Evolutionary conservation across 2,329 filamentous ascomycete species (phyloP).

Genomic region (Daldinia eschscholtzii): DNA sequence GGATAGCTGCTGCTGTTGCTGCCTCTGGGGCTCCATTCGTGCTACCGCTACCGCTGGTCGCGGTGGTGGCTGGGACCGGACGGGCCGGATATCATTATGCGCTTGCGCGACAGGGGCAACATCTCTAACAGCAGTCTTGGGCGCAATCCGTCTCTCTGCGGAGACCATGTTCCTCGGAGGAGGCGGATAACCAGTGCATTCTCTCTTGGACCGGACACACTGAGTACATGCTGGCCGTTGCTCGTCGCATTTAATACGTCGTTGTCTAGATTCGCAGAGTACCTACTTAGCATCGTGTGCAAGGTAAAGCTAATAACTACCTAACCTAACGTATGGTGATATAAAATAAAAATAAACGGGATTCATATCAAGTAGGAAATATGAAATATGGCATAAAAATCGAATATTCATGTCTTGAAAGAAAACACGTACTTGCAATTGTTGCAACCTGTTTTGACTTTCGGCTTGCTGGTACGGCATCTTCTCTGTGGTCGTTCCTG

Average conservation of each 20-base stretch:
- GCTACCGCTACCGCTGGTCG: constrained; percentile 19
- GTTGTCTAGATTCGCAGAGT: constrained; percentile 57
- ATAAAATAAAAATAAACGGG: background rate
- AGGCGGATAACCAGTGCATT: constrained; percentile 73
- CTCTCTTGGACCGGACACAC: constrained; percentile 69
- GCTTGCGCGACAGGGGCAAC: constrained; percentile 19
- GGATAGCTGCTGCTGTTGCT: constrained; percentile 6
- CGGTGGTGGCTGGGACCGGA: constrained; percentile 28
- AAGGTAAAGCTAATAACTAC: constrained; percentile 18
- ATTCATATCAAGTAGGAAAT: background rate
- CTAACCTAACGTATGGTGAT: background rate
- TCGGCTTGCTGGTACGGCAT: constrained; percentile 67
- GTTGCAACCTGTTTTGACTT: constrained; percentile 75
- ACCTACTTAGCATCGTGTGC: constrained; percentile 43
- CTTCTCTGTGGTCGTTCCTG: constrained; percentile 56
- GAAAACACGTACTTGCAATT: constrained; percentile 73
- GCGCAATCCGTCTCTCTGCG: constrained; percentile 57
- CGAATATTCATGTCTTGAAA: constrained; percentile 12
- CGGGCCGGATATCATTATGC: constrained; percentile 18
- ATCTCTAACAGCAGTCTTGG: constrained; percentile 40
- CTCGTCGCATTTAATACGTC: constrained; percentile 77
- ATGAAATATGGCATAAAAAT: background rate
- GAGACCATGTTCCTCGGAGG: constrained; percentile 63
- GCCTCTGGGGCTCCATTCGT: constrained; percentile 8
- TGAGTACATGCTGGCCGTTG: constrained; percentile 70